Evolutionary conservation across 257 asterid genomes (phyloP).

Genomic region (Solanum etuberosum): DNA sequence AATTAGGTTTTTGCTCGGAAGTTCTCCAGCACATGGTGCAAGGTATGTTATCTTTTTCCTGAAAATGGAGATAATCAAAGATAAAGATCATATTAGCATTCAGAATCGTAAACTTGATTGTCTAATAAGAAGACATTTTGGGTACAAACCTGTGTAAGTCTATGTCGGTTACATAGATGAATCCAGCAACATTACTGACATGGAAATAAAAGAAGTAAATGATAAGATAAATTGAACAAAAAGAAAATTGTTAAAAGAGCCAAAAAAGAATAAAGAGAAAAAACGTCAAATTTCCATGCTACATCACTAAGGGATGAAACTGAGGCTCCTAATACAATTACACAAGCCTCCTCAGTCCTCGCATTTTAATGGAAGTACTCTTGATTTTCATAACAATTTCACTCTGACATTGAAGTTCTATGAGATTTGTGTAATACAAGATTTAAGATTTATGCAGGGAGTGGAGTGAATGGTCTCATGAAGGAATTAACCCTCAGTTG

Average conservation of each 20-base stretch:
- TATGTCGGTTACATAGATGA: conserved; percentile 80
- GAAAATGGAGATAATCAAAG: conserved; percentile 4
- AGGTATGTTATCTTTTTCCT: conserved; percentile 81
- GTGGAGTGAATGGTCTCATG: background rate
- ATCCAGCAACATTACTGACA: conserved; percentile 87
- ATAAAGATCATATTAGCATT: background rate
- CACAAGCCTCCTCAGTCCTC: background rate
- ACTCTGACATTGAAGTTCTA: background rate
- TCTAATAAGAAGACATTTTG: background rate
- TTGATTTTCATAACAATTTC: background rate
- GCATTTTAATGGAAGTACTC: background rate
- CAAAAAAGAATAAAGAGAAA: background rate
- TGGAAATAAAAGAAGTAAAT: background rate
- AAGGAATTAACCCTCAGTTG: background rate
- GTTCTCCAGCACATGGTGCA: conserved; percentile 85
- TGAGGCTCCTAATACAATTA: background rate
- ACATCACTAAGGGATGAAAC: background rate
- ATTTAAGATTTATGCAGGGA: background rate
- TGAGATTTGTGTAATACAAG: background rate
- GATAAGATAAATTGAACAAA: background rate
- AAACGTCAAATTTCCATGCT: background rate
- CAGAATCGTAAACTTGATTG: background rate
- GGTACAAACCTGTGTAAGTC: conserved; percentile 59
- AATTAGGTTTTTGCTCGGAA: conserved; percentile 72
- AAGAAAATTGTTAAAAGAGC: background rate